phyloP scores from a whole-genome alignment of 805 yeast species.

The Saccharomyces jurei region DNA sequence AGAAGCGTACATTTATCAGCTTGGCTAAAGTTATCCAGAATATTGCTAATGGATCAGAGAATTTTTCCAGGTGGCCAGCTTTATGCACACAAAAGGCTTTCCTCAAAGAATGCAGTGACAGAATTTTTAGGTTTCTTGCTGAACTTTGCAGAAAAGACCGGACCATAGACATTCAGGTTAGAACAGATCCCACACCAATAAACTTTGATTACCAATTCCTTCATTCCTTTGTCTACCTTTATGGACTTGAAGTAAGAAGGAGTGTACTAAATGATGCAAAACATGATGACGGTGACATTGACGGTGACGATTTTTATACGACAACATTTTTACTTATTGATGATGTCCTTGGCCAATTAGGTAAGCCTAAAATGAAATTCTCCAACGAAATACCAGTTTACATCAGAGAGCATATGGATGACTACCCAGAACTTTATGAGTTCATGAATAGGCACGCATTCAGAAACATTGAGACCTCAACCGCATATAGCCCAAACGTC shows the following conservation, averaged over 20 bases:
- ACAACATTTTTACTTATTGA: constrained; percentile 39
- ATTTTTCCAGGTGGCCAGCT: constrained; percentile 56
- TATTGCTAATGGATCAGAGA: constrained; percentile 74
- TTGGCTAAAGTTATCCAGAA: constrained; percentile 79
- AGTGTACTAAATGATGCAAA: constrained; percentile 13
- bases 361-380: constrained; percentile 50
- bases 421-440: constrained; percentile 51
- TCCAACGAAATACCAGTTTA: constrained; percentile 50
- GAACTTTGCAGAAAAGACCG: constrained; percentile 26
- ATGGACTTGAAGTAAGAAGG: constrained; percentile 36
- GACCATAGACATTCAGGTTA: constrained; percentile 16
- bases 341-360: constrained; percentile 39
- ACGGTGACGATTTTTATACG: constrained; percentile 17
- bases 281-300: constrained; percentile 16
- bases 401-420: constrained; percentile 42
- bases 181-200: constrained; percentile 13
- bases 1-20: constrained; percentile 62
- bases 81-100: constrained; percentile 37
- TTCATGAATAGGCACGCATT: constrained; percentile 63
- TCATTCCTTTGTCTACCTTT: constrained; percentile 43
- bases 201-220: constrained; percentile 32
- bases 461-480: constrained; percentile 38
- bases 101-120: constrained; percentile 32
- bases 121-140: constrained; percentile 36
- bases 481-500: constrained; percentile 29